Base-by-base conservation (phyloP, 257 asterid species). In the Nicotiana undulata region DNA sequence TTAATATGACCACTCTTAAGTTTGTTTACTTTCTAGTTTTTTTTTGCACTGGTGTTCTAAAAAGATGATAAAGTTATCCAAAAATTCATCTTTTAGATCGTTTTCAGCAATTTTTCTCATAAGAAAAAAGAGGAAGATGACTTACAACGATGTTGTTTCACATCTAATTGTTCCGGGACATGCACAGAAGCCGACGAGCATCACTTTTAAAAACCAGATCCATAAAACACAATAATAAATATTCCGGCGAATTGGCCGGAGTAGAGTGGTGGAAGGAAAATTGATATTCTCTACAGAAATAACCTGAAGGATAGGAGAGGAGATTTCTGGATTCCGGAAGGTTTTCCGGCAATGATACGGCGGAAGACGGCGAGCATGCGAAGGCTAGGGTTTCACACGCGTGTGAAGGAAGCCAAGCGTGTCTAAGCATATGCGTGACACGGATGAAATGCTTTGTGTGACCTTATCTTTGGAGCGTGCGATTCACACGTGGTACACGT, bases 401-500 rank as follows among this genome's bases (percentile, higher is more conserved):
- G 86, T 81, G 86, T 68, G 81, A 79, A 61, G 20, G 82, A 49
- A 26, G 92, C 76, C 86, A 86, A 90, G 92, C 95, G 95, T 89
- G 98, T 82, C 81, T 24, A 65, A 37, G 86, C 79, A 53, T 28
- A 75, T 40, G 88, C 83, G 85, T 86, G 93, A 90, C 97, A 91
- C 97, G 89, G 81, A 81, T 61, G 81, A 81, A 58, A 24, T 37
- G 93, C 82, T 88, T 82, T 67, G 76, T 88, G 80, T 87, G 81
- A 72, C 86, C 94, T 94, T 94, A 91, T 91, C 97, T 80, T 88
- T 79, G 86, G 83, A 74, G 80, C 94, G 94, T 91, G 97, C 85
- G 91, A 89, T 81, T 90, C 95, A 88, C 94, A 88, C 89, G 93
- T 77, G 76, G 80, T 55, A 85, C 92, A 85, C 91, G 88, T 89